Base-by-base conservation (phyloP, 257 asterid genomes). In the Orobanche coerulescens region DNA sequence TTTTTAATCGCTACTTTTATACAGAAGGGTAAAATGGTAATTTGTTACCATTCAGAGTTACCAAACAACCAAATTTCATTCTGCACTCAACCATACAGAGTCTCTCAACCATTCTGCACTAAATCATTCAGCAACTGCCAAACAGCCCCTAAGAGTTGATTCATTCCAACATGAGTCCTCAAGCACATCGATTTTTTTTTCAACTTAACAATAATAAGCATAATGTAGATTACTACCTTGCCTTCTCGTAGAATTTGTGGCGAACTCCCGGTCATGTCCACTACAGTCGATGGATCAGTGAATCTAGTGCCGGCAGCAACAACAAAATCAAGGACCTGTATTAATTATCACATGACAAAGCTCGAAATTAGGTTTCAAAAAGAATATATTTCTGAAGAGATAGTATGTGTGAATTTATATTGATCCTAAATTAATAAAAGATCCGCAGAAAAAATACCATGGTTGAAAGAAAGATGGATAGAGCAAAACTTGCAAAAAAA, bases 201-300 rank as follows among this genome's bases (percentile, higher is more conserved):
- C n/a, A n/a, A n/a, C n/a, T n/a, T n/a, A n/a, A n/a, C n/a, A n/a
- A n/a, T n/a, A n/a, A 18, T 8, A 18, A 61, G 34, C 20, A 59
- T 18, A 6, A 18, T 25, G 57, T 34, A 31, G 52, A 26, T 30
- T 54, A n/a, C 58, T 74, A 90, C 97, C 96, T 91, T 91, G 48
- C 97, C 97, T 54, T 73, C 90, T 28, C 95, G 74, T 75, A 83
- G 15, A 30, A 91, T 68, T 57, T 22, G 63, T 64, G 96, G 90
- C 11, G 54, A 43, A 48, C 68, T 72, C 65, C 81, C 85, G 55
- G 97, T 88, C 96, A 91, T 88, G 81, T 90, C 90, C 13, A 90
- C 96, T 14, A 91, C 92, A 24, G 96, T 91, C 1, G 97, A 91
- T 1, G 97, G 96, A 65, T 88, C 91, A 53, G 97, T 86, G 23